Evolutionary conservation across 164 flowering plant genomes (phyloP).

Genomic region (Piper longum): DNA sequence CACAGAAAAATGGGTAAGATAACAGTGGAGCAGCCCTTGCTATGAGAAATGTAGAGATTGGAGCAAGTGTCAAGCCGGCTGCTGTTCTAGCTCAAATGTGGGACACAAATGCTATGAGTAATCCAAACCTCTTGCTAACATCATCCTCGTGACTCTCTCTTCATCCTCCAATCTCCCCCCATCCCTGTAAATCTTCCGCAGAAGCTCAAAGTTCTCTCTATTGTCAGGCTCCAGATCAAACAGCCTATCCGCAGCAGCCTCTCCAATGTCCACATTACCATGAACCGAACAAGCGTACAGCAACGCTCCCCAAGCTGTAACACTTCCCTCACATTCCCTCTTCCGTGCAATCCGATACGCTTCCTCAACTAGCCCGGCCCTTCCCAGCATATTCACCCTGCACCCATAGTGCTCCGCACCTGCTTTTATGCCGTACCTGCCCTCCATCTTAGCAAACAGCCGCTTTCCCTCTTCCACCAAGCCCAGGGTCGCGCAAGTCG

Average conservation of each 20-base stretch:
- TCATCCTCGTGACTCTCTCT: slow-evolving; percentile 42
- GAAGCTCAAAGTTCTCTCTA: slow-evolving; percentile 56
- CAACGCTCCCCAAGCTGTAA: slow-evolving; percentile 87
- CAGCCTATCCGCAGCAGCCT: slow-evolving; percentile 48
- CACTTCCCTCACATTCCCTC: slow-evolving; percentile 59
- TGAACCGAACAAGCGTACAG: slow-evolving; percentile 59
- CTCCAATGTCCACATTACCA: slow-evolving; percentile 45
- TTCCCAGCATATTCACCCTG: slow-evolving; percentile 69
- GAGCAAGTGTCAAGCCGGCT: background rate
- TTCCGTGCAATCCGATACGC: slow-evolving; percentile 38
- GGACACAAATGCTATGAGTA: background rate
- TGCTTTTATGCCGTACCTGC: slow-evolving; percentile 31
- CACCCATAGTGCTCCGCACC: slow-evolving; percentile 73
- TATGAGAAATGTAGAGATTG: too few relatives aligned
- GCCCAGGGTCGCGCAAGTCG: slow-evolving; percentile 58
- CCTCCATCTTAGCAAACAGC: slow-evolving; percentile 39
- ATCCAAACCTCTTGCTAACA: slow-evolving; percentile 57
- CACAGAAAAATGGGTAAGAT: too few relatives aligned
- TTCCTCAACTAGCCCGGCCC: slow-evolving; percentile 48
- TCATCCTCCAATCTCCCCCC: slow-evolving; percentile 48
- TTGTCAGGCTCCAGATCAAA: slow-evolving; percentile 86
- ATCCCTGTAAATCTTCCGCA: slow-evolving; percentile 48
- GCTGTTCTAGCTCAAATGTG: slow-evolving; percentile 11
- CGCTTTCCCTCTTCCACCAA: slow-evolving; percentile 47
- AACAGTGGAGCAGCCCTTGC: too few relatives aligned